These are phyloP conservation scores for Cocos nucifera DNA, from an alignment of 176 grass and related monocot species.

Conservation along the genomic window DNA sequence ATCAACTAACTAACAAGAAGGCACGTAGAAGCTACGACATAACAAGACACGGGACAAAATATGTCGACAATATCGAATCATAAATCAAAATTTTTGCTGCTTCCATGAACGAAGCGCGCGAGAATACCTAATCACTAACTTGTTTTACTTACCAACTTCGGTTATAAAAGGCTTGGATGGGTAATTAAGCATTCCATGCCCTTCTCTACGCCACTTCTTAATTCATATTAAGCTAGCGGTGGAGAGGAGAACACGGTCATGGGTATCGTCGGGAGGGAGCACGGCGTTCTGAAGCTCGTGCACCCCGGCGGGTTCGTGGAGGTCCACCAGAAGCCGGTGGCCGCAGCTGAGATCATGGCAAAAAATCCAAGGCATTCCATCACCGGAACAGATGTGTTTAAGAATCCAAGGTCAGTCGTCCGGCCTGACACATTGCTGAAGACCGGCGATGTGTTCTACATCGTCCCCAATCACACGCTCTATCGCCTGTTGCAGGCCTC, in stretches of 20 bases:
- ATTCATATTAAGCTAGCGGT: too few species aligned
- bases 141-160: too few species aligned
- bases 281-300: constrained; percentile 10
- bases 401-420: constrained; percentile 12
- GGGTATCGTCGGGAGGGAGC: constrained; percentile 5
- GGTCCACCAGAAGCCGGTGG: constrained; percentile 10
- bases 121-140: too few species aligned
- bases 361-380: constrained; percentile 13
- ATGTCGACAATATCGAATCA: too few species aligned
- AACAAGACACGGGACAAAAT: too few species aligned
- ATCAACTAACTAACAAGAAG: too few species aligned
- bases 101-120: too few species aligned
- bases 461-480: constrained; percentile 2
- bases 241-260: not conserved
- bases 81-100: too few species aligned
- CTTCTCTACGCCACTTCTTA: too few species aligned
- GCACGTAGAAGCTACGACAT: too few species aligned
- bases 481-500: constrained; percentile 1
- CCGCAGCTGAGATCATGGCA: not conserved
- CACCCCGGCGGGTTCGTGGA: constrained; percentile 20
- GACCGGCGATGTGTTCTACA: constrained; percentile 16
- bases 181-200: too few species aligned
- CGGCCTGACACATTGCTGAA: constrained; percentile 7
- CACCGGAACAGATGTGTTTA: constrained; percentile 6
- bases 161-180: too few species aligned